These are phyloP conservation scores for Bjerkandera adusta DNA, from an alignment of 1,284 basidiomycete genomes.

Conservation along the genomic window DNA sequence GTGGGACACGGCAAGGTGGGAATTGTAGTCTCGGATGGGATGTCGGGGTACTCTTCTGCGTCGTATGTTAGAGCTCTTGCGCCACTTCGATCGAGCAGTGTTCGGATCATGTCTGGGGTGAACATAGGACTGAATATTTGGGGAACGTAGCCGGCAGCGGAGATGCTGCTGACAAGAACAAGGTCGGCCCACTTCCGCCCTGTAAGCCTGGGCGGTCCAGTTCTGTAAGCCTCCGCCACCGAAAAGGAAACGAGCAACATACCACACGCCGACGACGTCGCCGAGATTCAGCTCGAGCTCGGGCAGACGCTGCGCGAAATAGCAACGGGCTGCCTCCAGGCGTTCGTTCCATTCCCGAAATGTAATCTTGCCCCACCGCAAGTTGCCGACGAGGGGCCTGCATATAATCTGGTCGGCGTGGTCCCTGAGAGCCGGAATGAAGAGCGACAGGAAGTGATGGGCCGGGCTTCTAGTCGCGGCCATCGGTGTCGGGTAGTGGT, in stretches of 20 bases:
- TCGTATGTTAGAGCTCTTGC: slow-evolving; percentile 14
- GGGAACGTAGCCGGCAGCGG: slow-evolving; percentile 15
- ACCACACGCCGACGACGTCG: slow-evolving; percentile 15
- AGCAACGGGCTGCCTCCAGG: slow-evolving; percentile 2
- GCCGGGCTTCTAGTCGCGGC: too few species aligned
- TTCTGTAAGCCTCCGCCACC: not conserved
- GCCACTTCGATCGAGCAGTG: slow-evolving; percentile 10
- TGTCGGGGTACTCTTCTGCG: not conserved
- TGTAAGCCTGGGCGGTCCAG: slow-evolving; percentile 11
- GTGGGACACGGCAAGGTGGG: not conserved
- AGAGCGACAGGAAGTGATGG: slow-evolving; percentile 14
- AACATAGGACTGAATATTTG: slow-evolving; percentile 19
- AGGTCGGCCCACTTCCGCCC: slow-evolving; percentile 14
- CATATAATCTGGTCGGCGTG: slow-evolving; percentile 7
- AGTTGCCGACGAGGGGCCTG: slow-evolving; percentile 7
- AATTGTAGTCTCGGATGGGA: not conserved
- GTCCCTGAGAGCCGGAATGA: slow-evolving; percentile 9
- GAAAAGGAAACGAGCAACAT: not conserved
- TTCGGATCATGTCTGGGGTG: slow-evolving; percentile 4
- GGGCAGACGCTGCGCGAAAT: slow-evolving; percentile 10
- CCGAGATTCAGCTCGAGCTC: not conserved
- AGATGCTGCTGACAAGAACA: slow-evolving; percentile 13
- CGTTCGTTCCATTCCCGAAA: slow-evolving; percentile 9
- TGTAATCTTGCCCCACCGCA: slow-evolving; percentile 9
- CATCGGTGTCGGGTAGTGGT: too few species aligned